Conservation (phyloP, 768 basidiomycete species). For the Phlebiopsis gigantea region DNA sequence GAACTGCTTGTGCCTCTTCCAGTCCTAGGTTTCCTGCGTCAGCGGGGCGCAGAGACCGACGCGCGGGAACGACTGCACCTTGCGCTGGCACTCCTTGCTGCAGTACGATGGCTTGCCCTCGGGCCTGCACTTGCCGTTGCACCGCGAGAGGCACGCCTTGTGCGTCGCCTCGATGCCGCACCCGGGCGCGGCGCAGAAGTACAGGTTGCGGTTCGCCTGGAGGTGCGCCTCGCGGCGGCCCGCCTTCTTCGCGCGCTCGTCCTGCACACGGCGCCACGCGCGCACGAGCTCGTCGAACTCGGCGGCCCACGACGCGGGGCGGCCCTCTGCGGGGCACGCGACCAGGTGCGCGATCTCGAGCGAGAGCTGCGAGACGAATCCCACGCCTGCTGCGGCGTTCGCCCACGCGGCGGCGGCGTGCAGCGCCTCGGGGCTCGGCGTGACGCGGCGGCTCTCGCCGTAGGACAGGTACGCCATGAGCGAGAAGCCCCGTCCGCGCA, state of each 20-base stretch:
- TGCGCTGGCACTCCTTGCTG: slow-evolving; percentile 8
- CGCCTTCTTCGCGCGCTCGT: not conserved
- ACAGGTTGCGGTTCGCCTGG: slow-evolving; percentile 6
- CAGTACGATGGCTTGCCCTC: slow-evolving; percentile 12
- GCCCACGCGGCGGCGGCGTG: not conserved
- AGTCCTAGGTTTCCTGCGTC: not conserved
- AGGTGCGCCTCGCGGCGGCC: not conserved
- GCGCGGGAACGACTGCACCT: not conserved
- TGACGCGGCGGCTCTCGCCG: too few species aligned
- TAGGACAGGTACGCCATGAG: too few species aligned
- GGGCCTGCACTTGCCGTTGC: slow-evolving; percentile 2
- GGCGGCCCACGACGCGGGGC: too few species aligned
- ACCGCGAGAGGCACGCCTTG: slow-evolving; percentile 10
- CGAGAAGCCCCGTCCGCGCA: too few species aligned
- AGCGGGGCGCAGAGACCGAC: not conserved
- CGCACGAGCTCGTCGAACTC: too few species aligned
- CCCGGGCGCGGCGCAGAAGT: slow-evolving; percentile 9
- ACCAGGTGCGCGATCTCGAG: too few species aligned
- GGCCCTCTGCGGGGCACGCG: too few species aligned
- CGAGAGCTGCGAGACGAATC: not conserved
- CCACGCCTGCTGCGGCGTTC: not conserved
- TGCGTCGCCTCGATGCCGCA: slow-evolving; percentile 10
- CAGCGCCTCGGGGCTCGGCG: too few species aligned
- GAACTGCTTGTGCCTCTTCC: slow-evolving; percentile 10
- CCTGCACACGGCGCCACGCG: not conserved